Evolutionary conservation across 1,284 basidiomycete species (phyloP).

Genomic region (Trichosporon coremiiforme): DNA sequence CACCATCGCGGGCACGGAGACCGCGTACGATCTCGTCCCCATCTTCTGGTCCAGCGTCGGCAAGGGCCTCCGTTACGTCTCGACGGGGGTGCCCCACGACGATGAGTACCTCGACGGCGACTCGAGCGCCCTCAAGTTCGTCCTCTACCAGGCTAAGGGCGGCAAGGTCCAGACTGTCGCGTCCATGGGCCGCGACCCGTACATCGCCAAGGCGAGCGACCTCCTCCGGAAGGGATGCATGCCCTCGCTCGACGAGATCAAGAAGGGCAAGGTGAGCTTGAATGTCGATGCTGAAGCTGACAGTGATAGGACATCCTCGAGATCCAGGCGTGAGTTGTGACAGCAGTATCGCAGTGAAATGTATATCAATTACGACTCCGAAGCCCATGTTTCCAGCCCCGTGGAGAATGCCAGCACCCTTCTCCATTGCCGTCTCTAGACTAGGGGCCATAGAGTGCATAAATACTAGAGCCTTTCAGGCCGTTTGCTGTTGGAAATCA

Average conservation of each 20-base stretch:
- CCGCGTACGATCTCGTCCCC: conserved; percentile 68
- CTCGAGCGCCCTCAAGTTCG: conserved; percentile 78
- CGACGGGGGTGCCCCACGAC: conserved; percentile 66
- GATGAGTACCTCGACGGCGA: conserved; percentile 77
- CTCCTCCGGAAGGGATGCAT: conserved; percentile 76
- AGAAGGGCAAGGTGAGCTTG: conserved; percentile 58
- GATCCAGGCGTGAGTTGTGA: conserved; percentile 29
- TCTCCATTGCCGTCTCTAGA: background rate
- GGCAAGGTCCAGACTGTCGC: conserved; percentile 79
- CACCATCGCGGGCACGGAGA: conserved; percentile 60
- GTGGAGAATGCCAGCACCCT: background rate
- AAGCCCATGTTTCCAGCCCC: background rate
- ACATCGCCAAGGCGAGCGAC: conserved; percentile 78
- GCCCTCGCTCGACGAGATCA: conserved; percentile 76
- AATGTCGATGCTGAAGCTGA: background rate
- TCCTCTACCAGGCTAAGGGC: conserved; percentile 79
- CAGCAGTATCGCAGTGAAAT: conserved; percentile 7
- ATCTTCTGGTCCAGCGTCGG: conserved; percentile 81
- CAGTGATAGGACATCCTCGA: conserved; percentile 45
- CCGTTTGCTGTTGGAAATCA: too few relatives aligned
- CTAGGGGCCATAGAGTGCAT: background rate
- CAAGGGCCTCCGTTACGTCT: conserved; percentile 78
- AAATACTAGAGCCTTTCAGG: background rate
- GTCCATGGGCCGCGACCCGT: conserved; percentile 62
- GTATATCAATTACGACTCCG: background rate